Evolutionary conservation across 768 basidiomycete genomes (phyloP).

Genomic region (Tulasnella sp.): DNA sequence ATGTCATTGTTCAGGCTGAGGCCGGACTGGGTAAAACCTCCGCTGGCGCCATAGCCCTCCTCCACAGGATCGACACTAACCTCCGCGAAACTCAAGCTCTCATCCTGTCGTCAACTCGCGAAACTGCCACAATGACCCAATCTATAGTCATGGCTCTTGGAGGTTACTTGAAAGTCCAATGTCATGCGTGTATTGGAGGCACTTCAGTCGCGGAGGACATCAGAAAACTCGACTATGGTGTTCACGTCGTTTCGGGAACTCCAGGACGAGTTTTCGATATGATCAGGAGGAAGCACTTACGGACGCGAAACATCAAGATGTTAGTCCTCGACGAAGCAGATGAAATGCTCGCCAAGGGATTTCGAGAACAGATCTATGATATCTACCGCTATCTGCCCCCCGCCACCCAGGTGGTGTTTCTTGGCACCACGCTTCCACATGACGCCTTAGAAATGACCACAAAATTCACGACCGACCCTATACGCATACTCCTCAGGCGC

Average conservation of each 20-base stretch:
- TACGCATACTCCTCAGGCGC: slow-evolving; percentile 49
- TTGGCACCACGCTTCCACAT: slow-evolving; percentile 48
- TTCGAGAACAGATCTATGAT: slow-evolving; percentile 52
- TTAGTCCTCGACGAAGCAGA: slow-evolving; percentile 43
- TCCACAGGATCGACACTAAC: slow-evolving; percentile 48
- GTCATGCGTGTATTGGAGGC: slow-evolving; percentile 49
- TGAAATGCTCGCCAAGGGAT: slow-evolving; percentile 46
- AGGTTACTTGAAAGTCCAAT: slow-evolving; percentile 51
- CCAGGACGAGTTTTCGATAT: slow-evolving; percentile 51
- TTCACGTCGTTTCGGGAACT: slow-evolving; percentile 48
- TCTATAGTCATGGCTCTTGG: slow-evolving; percentile 48
- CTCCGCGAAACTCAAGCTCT: slow-evolving; percentile 47
- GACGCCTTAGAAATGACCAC: slow-evolving; percentile 50
- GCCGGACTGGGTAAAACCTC: slow-evolving; percentile 52
- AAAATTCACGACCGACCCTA: slow-evolving; percentile 50
- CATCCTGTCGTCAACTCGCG: slow-evolving; percentile 48
- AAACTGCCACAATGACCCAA: slow-evolving; percentile 49
- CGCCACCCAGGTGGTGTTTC: slow-evolving; percentile 48
- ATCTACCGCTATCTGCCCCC: slow-evolving; percentile 49
- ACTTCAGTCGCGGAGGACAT: slow-evolving; percentile 48
- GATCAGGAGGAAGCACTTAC: slow-evolving; percentile 46
- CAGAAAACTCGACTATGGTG: slow-evolving; percentile 46
- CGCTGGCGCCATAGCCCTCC: slow-evolving; percentile 48
- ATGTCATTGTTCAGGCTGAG: slow-evolving; percentile 50
- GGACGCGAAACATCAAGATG: slow-evolving; percentile 49